Evolutionary conservation across 73 alveolate species (phyloP).

Genomic region (Blepharisma stoltei): DNA sequence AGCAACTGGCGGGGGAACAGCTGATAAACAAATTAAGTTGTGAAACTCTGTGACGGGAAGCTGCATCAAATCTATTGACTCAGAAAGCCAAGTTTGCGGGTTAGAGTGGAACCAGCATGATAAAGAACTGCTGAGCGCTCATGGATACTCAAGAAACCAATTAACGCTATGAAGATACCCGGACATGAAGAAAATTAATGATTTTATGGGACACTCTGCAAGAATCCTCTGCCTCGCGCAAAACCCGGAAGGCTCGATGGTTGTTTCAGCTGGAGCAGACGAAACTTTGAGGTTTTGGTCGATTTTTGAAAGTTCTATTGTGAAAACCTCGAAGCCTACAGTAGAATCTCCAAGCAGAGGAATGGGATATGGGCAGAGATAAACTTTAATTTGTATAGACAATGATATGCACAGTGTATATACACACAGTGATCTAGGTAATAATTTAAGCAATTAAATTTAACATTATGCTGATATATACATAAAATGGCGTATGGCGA

Average conservation of each 20-base stretch:
- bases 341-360: no score
- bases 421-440: no score
- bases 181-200: slow-evolving; percentile 86
- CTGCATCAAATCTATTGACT: slow-evolving; percentile 64
- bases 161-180: slow-evolving; percentile 95
- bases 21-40: slow-evolving; percentile 90
- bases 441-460: no score
- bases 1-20: slow-evolving; percentile 99
- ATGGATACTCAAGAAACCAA: slow-evolving; percentile 91
- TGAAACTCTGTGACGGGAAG: slow-evolving; percentile 89
- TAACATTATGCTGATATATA: no score
- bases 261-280: slow-evolving; percentile 97
- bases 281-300: slow-evolving; percentile 99
- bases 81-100: slow-evolving; percentile 94
- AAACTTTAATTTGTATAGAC: no score
- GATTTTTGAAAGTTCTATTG: slow-evolving; percentile 51
- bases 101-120: slow-evolving; percentile 76
- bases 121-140: slow-evolving; percentile 85
- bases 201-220: slow-evolving; percentile 93
- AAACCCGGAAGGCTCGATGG: slow-evolving; percentile 97
- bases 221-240: slow-evolving; percentile 86
- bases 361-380: no score
- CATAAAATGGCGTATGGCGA: no score
- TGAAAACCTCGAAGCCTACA: neutral
- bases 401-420: no score